Evolutionary conservation across 768 basidiomycete genomes (phyloP).

Genomic region (Pleurotus pulmonarius): DNA sequence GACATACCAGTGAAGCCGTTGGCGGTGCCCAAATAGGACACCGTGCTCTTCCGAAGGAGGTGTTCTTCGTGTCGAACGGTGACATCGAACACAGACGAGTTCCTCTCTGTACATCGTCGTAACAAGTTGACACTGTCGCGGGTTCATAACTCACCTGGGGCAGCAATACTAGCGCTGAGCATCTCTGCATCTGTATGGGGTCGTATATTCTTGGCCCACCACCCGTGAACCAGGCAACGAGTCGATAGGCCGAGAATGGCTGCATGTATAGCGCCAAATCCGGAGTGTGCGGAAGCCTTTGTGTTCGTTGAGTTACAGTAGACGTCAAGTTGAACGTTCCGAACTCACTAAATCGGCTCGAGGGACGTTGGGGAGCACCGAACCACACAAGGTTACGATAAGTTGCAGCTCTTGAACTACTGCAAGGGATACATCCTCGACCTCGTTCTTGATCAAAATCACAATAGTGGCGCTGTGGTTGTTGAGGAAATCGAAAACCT

Average conservation of each 20-base stretch:
- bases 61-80: conserved; percentile 52
- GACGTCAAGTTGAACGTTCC: not conserved
- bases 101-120: not conserved
- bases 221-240: conserved; percentile 57
- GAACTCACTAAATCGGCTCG: conserved; percentile 72
- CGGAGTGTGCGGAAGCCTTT: conserved; percentile 64
- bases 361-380: conserved; percentile 67
- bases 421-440: conserved; percentile 55
- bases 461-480: conserved; percentile 82
- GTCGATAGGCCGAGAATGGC: conserved; percentile 76
- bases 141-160: conserved; percentile 42
- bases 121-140: not conserved
- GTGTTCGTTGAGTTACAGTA: not conserved
- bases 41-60: conserved; percentile 55
- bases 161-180: conserved; percentile 45
- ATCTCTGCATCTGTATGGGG: conserved; percentile 69
- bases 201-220: conserved; percentile 51
- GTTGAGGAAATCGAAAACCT: conserved; percentile 80
- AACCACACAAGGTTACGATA: conserved; percentile 67
- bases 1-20: conserved; percentile 66
- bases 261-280: conserved; percentile 83
- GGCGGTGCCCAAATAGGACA: conserved; percentile 65
- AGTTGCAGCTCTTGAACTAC: conserved; percentile 79
- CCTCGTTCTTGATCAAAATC: conserved; percentile 75
- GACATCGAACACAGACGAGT: conserved; percentile 51